Evolutionary conservation across 148 eudicot species (phyloP).

Genomic region (Talinum fruticosum): DNA sequence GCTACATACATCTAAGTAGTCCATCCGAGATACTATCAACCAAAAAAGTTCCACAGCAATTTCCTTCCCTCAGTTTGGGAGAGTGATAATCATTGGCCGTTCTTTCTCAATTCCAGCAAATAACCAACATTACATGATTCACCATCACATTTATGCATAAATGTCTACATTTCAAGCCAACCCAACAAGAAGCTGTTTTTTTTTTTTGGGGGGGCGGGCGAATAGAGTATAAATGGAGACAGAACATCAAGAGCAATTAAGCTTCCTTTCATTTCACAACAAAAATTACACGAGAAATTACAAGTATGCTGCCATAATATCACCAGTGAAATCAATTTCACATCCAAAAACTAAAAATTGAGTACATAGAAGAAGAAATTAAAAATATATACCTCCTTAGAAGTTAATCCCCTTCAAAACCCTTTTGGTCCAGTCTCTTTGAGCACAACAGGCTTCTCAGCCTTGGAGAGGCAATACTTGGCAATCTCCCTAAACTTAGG

Average conservation of each 20-base stretch:
- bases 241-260: neutral
- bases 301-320: conserved; percentile 10
- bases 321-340: conserved; percentile 7
- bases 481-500: conserved; percentile 94
- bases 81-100: neutral
- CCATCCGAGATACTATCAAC: neutral
- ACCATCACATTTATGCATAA: neutral
- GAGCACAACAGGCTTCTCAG: conserved; percentile 40
- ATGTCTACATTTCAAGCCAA: too few relatives aligned
- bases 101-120: neutral
- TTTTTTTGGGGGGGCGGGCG: too few relatives aligned
- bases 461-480: conserved; percentile 64
- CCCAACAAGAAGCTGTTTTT: too few relatives aligned
- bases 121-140: neutral
- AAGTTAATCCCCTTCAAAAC: conserved; percentile 28
- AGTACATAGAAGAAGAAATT: neutral
- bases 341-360: neutral
- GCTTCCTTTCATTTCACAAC: conserved; percentile 15
- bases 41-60: neutral
- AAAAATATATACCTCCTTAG: conserved; percentile 22
- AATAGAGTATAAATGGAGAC: neutral
- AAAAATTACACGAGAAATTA: conserved; percentile 23
- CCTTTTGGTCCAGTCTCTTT: conserved; percentile 46
- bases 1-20: neutral
- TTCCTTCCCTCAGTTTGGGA: neutral